These are phyloP conservation scores for Penicillium sp. DNA, from an alignment of 2,329 filamentous ascomycete species.

Conservation along the genomic window DNA sequence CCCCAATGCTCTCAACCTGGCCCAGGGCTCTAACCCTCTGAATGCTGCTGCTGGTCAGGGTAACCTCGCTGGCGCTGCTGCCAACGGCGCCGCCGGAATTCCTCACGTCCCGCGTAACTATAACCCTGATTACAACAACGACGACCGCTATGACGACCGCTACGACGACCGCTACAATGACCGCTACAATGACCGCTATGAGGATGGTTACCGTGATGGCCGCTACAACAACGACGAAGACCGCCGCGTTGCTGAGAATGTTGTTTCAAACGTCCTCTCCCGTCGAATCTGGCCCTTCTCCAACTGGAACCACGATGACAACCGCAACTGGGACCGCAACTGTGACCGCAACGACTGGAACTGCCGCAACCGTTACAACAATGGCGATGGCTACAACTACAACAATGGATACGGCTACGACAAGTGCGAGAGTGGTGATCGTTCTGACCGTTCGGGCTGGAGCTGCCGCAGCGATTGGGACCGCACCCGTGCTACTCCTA, in stretches of 20 bases:
- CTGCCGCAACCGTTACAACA: slow-evolving; percentile 12
- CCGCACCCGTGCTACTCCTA: slow-evolving; percentile 14
- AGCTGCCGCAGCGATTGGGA: slow-evolving; percentile 13
- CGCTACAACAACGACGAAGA: slow-evolving; percentile 3
- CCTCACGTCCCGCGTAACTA: slow-evolving; percentile 2
- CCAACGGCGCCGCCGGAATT: background rate
- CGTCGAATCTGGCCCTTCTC: slow-evolving; percentile 5
- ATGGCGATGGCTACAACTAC: slow-evolving; percentile 8
- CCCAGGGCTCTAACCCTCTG: background rate
- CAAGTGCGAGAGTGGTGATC: slow-evolving; percentile 15
- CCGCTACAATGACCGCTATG: slow-evolving; percentile 22
- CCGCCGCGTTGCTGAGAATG: slow-evolving; percentile 7
- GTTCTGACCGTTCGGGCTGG: slow-evolving; percentile 14
- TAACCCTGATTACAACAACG: slow-evolving; percentile 4
- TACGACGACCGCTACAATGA: slow-evolving; percentile 8
- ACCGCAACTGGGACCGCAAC: slow-evolving; percentile 4
- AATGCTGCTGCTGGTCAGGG: background rate
- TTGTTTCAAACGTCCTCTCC: background rate
- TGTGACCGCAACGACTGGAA: slow-evolving; percentile 9
- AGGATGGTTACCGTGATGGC: slow-evolving; percentile 7
- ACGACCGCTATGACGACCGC: slow-evolving; percentile 16
- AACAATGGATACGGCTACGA: background rate
- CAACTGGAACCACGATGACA: slow-evolving; percentile 3
- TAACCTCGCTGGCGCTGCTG: background rate
- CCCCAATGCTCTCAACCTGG: background rate